These are phyloP conservation scores for Leucosporidium yakuticum DNA, from an alignment of 768 basidiomycete genomes.

Conservation along the genomic window DNA sequence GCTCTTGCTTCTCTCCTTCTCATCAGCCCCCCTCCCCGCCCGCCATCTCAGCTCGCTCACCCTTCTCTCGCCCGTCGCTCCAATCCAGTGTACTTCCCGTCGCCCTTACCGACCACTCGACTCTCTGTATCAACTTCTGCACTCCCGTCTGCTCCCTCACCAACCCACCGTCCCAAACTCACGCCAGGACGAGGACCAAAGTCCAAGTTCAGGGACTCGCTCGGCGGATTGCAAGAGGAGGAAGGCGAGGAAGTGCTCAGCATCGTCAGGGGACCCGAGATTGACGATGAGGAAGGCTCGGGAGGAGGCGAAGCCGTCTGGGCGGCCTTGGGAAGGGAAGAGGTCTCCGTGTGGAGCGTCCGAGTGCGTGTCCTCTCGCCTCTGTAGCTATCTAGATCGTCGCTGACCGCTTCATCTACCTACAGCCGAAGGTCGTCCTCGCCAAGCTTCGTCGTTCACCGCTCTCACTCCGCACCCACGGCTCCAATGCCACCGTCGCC, in stretches of 20 bases:
- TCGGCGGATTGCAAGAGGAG: constrained; percentile 32
- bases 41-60: background rate
- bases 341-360: constrained; percentile 25
- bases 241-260: constrained; percentile 31
- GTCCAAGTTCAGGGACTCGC: constrained; percentile 26
- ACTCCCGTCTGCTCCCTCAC: constrained; percentile 21
- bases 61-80: background rate
- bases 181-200: constrained; percentile 15
- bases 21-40: too few species aligned
- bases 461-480: constrained; percentile 28
- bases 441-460: constrained; percentile 30
- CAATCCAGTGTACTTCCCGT: constrained; percentile 26
- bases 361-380: constrained; percentile 8
- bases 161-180: constrained; percentile 1
- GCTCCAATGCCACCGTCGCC: constrained; percentile 15
- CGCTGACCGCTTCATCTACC: background rate
- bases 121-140: constrained; percentile 29
- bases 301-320: constrained; percentile 7
- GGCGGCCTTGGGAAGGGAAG: constrained; percentile 27
- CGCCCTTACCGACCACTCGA: constrained; percentile 28
- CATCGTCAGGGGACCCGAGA: constrained; percentile 14
- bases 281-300: background rate
- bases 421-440: constrained; percentile 32
- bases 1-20: too few species aligned
- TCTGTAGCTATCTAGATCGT: background rate